Evolutionary conservation across 441 rosid species (phyloP), one percentile per base, ranked within the genome.

Genomic region (Pelargonium australe): DNA sequence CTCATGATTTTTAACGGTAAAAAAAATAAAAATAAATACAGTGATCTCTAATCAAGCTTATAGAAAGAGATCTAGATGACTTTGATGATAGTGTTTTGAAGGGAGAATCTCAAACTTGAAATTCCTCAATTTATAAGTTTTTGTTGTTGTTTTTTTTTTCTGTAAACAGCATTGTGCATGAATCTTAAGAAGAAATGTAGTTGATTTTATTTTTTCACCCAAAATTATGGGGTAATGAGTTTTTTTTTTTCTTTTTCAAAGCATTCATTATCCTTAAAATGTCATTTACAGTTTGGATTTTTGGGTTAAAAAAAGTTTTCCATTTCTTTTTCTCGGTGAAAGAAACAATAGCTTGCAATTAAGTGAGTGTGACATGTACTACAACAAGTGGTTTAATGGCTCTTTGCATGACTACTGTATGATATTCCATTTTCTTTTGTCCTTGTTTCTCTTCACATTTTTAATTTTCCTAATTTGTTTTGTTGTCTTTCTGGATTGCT

Each of bases 401-500:
- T 12, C 65, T 47, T 41, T 40, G 61, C 23, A 17, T 55, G 58
- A 25, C 17, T 55, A 23, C 16, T 40, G 45, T 11, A 34, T 34
- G 68, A 1, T 41, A 14, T 31, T 40, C 7, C 55, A 28, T 28
- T 25, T 68, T 37, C 63, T 61, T 2, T 49, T 70, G 14, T 10
- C 55, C 1, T 14, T 17, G 5, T 66, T 45, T 28, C 63, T 67
- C 62, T 16, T 47, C 23, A 10, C n/a, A 16, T 13, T 70, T 67
- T 78, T 77, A 49, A 73, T 63, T 70, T 64, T 53, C 1, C 19
- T 79, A 44, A 63, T 60, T 75, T 64, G 65, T 63, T 47, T 68
- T 68, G 63, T 66, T 53, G 40, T 72, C 49, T 65, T 37, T 71
- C 4, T 63, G 85, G 75, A 66, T 73, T 76, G 85, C 80, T 75